Conservation (phyloP, 108 stramenopile species). For the Pelagomonas calceolata region DNA sequence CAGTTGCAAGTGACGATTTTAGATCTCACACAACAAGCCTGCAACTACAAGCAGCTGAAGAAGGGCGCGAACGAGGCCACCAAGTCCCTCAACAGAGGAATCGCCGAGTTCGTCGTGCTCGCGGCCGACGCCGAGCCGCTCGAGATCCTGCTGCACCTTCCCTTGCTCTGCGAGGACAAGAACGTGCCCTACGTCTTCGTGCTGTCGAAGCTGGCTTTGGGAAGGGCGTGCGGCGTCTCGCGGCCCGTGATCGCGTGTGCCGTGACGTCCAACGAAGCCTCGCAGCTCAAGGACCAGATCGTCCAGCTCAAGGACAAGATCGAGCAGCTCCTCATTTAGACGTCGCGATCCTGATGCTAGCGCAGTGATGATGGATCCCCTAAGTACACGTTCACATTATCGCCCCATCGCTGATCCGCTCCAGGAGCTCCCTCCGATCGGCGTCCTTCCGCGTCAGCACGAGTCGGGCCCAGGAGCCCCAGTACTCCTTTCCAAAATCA, state of each 20-base stretch:
- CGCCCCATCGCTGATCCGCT: too few relatives aligned
- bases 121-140: conserved; percentile 99
- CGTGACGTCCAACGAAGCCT: conserved; percentile 94
- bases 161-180: conserved; percentile 98
- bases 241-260: conserved; percentile 91
- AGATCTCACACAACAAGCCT: conserved; percentile 92
- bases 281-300: conserved; percentile 91
- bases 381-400: too few relatives aligned
- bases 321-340: conserved; percentile 94
- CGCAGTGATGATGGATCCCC: too few relatives aligned
- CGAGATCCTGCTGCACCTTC: conserved; percentile 96
- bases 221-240: conserved; percentile 96
- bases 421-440: too few relatives aligned
- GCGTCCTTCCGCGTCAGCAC: too few relatives aligned
- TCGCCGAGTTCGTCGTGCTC: conserved; percentile 95
- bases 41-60: conserved; percentile 91
- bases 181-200: conserved; percentile 99
- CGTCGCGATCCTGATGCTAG: background rate
- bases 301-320: conserved; percentile 94
- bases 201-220: conserved; percentile 93
- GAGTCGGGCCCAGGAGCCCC: too few relatives aligned
- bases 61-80: conserved; percentile 99
- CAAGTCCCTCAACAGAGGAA: conserved; percentile 97
- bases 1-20: conserved; percentile 92
- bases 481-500: too few relatives aligned